Conservation (phyloP, 2,329 filamentous ascomycete species). For the Paecilomyces dactylethromorphus region DNA sequence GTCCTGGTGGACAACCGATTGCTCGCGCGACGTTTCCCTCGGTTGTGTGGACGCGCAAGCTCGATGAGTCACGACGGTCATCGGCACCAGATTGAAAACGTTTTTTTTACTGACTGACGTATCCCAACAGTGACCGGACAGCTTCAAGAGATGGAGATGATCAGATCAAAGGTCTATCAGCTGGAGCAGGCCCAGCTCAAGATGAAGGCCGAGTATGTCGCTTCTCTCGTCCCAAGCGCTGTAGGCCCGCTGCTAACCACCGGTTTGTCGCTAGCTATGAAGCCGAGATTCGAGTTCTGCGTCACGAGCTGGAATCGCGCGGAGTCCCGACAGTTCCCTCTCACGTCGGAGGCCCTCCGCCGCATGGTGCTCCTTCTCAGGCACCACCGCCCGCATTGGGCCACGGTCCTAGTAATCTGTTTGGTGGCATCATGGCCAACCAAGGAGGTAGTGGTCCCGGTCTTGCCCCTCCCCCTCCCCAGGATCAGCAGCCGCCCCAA, state of each 20-base stretch:
- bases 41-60: constrained; percentile 1
- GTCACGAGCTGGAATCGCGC: constrained; percentile 75
- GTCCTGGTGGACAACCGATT: neutral
- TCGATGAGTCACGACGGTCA: constrained; percentile 1
- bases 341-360: constrained; percentile 64
- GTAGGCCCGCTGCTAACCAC: neutral
- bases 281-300: constrained; percentile 77
- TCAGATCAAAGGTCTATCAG: constrained; percentile 85
- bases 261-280: constrained; percentile 63
- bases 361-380: constrained; percentile 74
- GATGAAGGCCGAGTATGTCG: constrained; percentile 80
- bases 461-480: constrained; percentile 67
- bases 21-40: neutral
- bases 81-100: constrained; percentile 8
- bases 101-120: constrained; percentile 20
- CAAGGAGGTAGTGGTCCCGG: constrained; percentile 77
- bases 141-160: constrained; percentile 90
- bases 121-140: constrained; percentile 68
- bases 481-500: constrained; percentile 55
- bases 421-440: constrained; percentile 93
- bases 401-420: constrained; percentile 81
- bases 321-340: constrained; percentile 59
- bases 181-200: constrained; percentile 84
- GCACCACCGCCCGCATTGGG: constrained; percentile 80
- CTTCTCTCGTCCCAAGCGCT: neutral